Percentiles rank a stretch among this genome's conserved stretches.
Evolutionary conservation across 2,329 filamentous ascomycete species (phyloP).

Genomic region (Capronia epimyces): DNA sequence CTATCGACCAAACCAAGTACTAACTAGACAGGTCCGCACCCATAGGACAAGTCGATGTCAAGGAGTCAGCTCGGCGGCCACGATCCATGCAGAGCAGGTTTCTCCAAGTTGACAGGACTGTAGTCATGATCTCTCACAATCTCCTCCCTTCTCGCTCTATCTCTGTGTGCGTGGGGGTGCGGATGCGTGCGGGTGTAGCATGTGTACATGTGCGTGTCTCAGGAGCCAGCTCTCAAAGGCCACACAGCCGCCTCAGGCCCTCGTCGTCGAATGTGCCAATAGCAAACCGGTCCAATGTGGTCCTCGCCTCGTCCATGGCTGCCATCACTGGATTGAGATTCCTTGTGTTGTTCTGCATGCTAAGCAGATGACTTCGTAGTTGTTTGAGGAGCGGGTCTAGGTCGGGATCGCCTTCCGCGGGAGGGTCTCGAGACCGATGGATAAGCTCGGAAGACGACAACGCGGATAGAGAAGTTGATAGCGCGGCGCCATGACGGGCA

Average conservation of each 20-base stretch:
- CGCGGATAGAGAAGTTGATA: neutral
- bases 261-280: slow-evolving; percentile 4
- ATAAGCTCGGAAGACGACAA: neutral
- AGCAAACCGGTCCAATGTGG: slow-evolving; percentile 14
- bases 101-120: too few relatives aligned
- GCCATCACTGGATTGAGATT: slow-evolving; percentile 12
- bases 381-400: slow-evolving; percentile 36
- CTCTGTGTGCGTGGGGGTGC: too few relatives aligned
- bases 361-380: slow-evolving; percentile 40
- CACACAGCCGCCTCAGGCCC: slow-evolving; percentile 2
- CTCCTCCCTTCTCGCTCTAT: too few relatives aligned
- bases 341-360: slow-evolving; percentile 40
- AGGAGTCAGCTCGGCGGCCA: too few relatives aligned
- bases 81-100: too few relatives aligned
- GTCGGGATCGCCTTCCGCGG: slow-evolving; percentile 35
- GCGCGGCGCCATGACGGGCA: neutral
- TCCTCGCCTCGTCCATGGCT: slow-evolving; percentile 14
- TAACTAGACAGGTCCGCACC: too few relatives aligned
- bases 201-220: too few relatives aligned
- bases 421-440: neutral
- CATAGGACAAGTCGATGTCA: too few relatives aligned
- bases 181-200: too few relatives aligned
- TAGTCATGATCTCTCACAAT: too few relatives aligned
- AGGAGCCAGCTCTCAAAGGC: neutral
- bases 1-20: too few relatives aligned